Conservation (phyloP, 345 rosid genomes). For the Turritis glabra region DNA sequence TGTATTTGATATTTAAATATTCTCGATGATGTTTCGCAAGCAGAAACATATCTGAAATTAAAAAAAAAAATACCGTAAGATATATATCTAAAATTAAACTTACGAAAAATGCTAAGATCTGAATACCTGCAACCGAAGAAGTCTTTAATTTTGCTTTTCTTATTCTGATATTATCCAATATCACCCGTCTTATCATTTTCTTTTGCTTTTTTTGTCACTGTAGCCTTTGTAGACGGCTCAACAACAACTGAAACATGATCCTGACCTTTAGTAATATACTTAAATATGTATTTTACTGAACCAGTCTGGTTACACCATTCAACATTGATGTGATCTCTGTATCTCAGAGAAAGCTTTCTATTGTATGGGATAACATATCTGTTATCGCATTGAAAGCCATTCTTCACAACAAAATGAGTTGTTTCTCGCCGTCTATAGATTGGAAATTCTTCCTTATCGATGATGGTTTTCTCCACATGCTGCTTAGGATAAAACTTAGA, state of each 20-base stretch:
- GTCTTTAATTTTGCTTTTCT: no score
- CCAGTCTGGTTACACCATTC: not conserved
- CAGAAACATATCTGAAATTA: not conserved
- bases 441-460: no score
- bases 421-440: not conserved
- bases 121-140: no score
- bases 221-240: not conserved
- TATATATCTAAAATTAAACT: no score
- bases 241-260: not conserved
- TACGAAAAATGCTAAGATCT: no score
- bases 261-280: not conserved
- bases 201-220: no score
- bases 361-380: not conserved
- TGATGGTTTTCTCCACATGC: not conserved
- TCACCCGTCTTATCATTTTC: no score
- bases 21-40: not conserved
- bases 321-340: not conserved
- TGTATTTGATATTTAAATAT: not conserved
- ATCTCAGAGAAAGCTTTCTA: not conserved
- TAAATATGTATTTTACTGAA: not conserved
- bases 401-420: not conserved
- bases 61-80: no score
- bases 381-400: not conserved
- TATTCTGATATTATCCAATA: no score
- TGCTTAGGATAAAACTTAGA: not conserved